phyloP scores from a whole-genome alignment of 1,284 basidiomycete species.

The Mrakiaceae sp. region DNA sequence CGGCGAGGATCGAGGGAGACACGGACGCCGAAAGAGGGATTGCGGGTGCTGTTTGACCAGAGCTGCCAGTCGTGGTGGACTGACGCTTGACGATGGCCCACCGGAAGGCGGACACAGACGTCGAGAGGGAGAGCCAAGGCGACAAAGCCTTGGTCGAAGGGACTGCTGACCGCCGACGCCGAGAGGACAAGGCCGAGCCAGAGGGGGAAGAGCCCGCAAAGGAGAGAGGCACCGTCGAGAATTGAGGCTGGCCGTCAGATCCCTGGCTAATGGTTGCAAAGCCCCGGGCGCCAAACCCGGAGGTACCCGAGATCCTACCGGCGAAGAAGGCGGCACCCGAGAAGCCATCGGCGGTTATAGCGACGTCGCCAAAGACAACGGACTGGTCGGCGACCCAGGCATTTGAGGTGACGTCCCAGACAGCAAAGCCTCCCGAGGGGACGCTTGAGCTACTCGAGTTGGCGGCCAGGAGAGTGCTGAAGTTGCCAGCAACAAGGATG shows the following conservation, averaged over 20 bases:
- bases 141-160: background rate
- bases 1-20: constrained; percentile 72
- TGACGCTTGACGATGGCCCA: background rate
- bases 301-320: constrained; percentile 36
- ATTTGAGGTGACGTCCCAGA: constrained; percentile 55
- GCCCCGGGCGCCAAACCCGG: constrained; percentile 34
- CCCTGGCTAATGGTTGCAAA: constrained; percentile 34
- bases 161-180: constrained; percentile 25
- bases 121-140: constrained; percentile 25
- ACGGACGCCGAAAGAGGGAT: constrained; percentile 42
- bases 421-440: constrained; percentile 56
- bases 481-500: constrained; percentile 62
- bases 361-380: constrained; percentile 60
- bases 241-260: constrained; percentile 22
- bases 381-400: constrained; percentile 64
- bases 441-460: constrained; percentile 28
- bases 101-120: constrained; percentile 21
- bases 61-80: constrained; percentile 19
- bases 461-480: constrained; percentile 45
- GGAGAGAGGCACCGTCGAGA: constrained; percentile 7
- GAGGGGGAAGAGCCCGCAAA: constrained; percentile 16
- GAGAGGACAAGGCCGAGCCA: constrained; percentile 5
- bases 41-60: constrained; percentile 39
- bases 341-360: constrained; percentile 44
- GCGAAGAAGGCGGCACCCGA: constrained; percentile 42